phyloP scores from a whole-genome alignment of 345 rosid genomes.

The Salix udensis region DNA sequence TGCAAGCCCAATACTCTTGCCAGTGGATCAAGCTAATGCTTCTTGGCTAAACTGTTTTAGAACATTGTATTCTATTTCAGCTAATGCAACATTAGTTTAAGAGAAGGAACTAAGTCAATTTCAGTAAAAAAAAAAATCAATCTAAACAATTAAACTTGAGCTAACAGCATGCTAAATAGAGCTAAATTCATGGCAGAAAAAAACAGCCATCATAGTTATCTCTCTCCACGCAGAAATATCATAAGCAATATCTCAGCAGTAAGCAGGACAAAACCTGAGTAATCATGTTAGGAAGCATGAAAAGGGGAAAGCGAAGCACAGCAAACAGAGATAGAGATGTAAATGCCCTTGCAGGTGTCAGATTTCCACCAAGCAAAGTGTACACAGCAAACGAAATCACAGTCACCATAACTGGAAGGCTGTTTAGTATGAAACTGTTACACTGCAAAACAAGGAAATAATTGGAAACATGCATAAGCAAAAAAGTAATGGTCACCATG shows the following conservation, averaged over 20 bases:
- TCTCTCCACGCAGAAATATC: not conserved
- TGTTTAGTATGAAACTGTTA: constrained; percentile 76
- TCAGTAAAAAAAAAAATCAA: not conserved
- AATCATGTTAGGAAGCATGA: constrained; percentile 89
- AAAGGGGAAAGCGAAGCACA: constrained; percentile 93
- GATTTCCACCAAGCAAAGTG: constrained; percentile 94
- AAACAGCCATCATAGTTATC: not conserved
- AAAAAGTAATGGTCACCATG: not conserved
- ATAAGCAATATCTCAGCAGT: not conserved
- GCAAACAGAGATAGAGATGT: constrained; percentile 91
- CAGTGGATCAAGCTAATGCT: not conserved
- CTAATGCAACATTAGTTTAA: not conserved
- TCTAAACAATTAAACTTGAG: not conserved
- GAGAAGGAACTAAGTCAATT: not conserved
- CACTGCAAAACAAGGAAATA: constrained; percentile 52
- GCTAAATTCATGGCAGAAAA: not conserved
- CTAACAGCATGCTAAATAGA: not conserved
- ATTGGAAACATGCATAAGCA: constrained; percentile 18
- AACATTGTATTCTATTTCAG: not conserved
- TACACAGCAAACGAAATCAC: constrained; percentile 88
- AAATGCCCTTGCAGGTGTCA: constrained; percentile 98
- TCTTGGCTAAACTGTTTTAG: not conserved
- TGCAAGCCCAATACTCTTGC: too few species aligned
- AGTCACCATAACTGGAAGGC: constrained; percentile 89
- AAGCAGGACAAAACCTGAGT: constrained; percentile 60